Conservation (phyloP, 2,329 filamentous ascomycete genomes). For the Spiromastix sp. region DNA sequence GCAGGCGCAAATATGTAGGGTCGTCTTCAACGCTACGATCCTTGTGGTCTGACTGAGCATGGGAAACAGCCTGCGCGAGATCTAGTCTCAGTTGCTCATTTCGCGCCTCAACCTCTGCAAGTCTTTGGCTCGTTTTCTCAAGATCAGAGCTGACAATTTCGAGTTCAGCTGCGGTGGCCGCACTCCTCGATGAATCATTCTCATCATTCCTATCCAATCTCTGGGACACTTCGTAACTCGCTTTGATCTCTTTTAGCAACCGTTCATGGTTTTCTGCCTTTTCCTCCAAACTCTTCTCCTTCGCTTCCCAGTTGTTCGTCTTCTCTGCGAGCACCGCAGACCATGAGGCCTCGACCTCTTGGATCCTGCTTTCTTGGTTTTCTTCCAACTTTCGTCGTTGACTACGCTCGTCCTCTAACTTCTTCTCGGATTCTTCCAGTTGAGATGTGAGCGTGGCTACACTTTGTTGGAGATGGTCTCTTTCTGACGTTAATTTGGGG, state of each 20-base stretch:
- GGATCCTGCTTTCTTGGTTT: constrained; percentile 66
- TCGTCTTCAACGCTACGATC: constrained; percentile 69
- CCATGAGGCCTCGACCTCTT: constrained; percentile 87
- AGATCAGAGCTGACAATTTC: constrained; percentile 89
- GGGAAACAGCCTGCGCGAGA: constrained; percentile 76
- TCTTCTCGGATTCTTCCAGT: constrained; percentile 70
- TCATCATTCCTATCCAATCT: constrained; percentile 62
- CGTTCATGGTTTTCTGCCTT: constrained; percentile 92
- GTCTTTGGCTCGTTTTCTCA: constrained; percentile 73
- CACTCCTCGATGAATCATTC: constrained; percentile 48
- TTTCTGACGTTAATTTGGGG: constrained; percentile 81
- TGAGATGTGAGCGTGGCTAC: constrained; percentile 66
- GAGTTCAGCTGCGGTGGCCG: constrained; percentile 77
- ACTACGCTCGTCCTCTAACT: constrained; percentile 66
- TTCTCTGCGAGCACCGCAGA: constrained; percentile 83
- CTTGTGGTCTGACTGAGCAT: constrained; percentile 49
- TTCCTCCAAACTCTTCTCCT: constrained; percentile 82
- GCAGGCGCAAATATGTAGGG: constrained; percentile 73
- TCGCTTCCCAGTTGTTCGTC: constrained; percentile 90
- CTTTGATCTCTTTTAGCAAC: constrained; percentile 86
- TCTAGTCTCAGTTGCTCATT: constrained; percentile 91
- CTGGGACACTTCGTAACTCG: constrained; percentile 93
- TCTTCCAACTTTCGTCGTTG: constrained; percentile 67
- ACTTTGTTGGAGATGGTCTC: constrained; percentile 71
- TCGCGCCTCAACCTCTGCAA: constrained; percentile 84